Conservation (phyloP, 2,329 filamentous ascomycete genomes). For the Periglandula ipomoeae region DNA sequence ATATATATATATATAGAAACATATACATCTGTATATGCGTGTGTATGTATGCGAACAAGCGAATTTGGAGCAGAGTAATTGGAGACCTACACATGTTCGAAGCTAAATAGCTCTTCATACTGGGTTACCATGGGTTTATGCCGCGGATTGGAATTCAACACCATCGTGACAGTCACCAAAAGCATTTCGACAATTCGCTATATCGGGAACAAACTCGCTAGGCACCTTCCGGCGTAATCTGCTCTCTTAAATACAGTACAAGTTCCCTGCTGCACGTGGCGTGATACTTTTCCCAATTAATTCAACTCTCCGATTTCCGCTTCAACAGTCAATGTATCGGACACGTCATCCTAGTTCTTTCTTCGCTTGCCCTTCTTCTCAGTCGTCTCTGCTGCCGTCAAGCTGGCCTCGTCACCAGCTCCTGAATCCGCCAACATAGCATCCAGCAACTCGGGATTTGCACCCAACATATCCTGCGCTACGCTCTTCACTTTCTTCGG, state of each 20-base stretch:
- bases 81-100: too few species aligned
- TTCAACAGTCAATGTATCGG: background rate
- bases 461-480: conserved; percentile 27
- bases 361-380: conserved; percentile 37
- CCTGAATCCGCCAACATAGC: conserved; percentile 27
- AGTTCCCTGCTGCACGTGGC: background rate
- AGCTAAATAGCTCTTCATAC: too few species aligned
- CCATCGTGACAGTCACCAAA: too few species aligned
- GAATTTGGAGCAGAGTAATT: too few species aligned
- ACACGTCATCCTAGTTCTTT: conserved; percentile 25
- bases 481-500: conserved; percentile 41
- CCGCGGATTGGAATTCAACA: too few species aligned
- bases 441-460: conserved; percentile 39
- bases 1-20: background rate
- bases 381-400: conserved; percentile 24
- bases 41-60: too few species aligned
- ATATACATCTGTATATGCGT: background rate
- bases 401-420: conserved; percentile 19
- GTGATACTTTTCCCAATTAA: background rate
- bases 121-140: too few species aligned
- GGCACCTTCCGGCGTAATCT: background rate
- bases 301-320: background rate
- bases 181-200: background rate
- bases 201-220: background rate
- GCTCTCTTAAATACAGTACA: background rate